Base-by-base conservation (phyloP, 2,329 filamentous ascomycete species). In the Fusarium veterinarium region DNA sequence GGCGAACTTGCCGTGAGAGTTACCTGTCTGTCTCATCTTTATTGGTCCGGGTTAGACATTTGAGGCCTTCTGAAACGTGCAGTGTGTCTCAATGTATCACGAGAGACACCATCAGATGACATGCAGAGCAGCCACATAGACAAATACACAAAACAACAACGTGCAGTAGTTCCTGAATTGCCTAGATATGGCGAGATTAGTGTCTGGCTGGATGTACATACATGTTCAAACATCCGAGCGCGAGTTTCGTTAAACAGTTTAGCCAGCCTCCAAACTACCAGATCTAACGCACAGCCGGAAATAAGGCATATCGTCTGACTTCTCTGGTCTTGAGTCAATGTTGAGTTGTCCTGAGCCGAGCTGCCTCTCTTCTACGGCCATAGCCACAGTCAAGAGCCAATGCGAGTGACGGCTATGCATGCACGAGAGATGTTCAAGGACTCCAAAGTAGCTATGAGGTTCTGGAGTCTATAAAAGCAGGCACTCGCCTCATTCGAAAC, bases 271-370 rank as follows among this genome's bases (percentile, higher is more conserved):
- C 46, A 33, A 14, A 33, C 4, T 10, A 33, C 8, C 46, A 23
- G 30, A 5, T 51, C 30, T 0, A 33, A 51, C 1, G 3, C n/a
- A 4, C 0, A 3, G 16, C 6, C n/a, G n/a, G 11, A 1, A 33
- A 33, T 25, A 33, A 5, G 4, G 1, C n/a, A 19, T 5, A 8
- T 23, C 30, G 8, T 7, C 30, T 14, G 30, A 25, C 3, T 14
- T 3, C 11, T 33, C 16, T 23, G n/a, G n/a, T 19, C 17, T 51
- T 51, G 46, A 19, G 2, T 51, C 30, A 16, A 0, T 2, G 30
- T 10, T 6, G 9, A 4, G 30, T 51, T 8, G 2, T 11, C 23
- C 30, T 8, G 11, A 7, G 16, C 4, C 0, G 6, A 33, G 16
- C 46, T 49, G 46, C 16, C 46, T 51, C 46, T 51, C 5, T 8